Evolutionary conservation across 305 asterid species (phyloP), one percentile per base, ranked within the genome.

Genomic region (Fraxinus sp.): DNA sequence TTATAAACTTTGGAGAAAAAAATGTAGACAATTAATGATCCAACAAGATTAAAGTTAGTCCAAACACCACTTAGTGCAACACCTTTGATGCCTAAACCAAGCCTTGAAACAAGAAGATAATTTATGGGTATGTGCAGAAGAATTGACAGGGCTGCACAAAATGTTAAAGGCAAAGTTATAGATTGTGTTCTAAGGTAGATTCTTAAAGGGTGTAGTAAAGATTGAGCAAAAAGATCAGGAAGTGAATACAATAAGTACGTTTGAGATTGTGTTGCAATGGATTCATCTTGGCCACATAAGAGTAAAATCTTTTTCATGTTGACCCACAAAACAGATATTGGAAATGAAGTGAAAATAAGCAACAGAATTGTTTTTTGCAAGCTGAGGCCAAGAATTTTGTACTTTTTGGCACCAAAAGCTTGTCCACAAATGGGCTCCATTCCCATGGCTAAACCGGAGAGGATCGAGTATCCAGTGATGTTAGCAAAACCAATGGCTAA

Each of bases 341-440:
- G 92, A 30, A 86, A 4, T 24, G 92, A 89, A 20, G 81, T 86
- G 24, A 87, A 20, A 36, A 83, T 28, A 70, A 89, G 89, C 22
- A 89, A 70, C 3, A 89, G 86, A 0, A 83, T 55, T 0, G 79
- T 79, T 14, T 85, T 85, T 35, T 89, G 90, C 28, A 89, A 80
- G 33, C 85, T 55, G n/a, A 87, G 85, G 5, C 90, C 90, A 73
- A 89, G 84, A 57, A 89, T 83, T 0, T 74, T 82, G 36, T 85
- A 85, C 1, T 33, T 84, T 79, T 86, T 87, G 76, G 90, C 89
- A 13, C 90, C 92, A 74, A 86, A 89, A 36, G 90, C 90, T 81
- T 89, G 90, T 10, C 88, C 88, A 20, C 89, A 87, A n/a, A 89
- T 89, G 0, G 91, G 91, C 57, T 89, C 91, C 90, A 89, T 89